phyloP scores from a whole-genome alignment of 768 basidiomycete species.

The Mrakia frigida region DNA sequence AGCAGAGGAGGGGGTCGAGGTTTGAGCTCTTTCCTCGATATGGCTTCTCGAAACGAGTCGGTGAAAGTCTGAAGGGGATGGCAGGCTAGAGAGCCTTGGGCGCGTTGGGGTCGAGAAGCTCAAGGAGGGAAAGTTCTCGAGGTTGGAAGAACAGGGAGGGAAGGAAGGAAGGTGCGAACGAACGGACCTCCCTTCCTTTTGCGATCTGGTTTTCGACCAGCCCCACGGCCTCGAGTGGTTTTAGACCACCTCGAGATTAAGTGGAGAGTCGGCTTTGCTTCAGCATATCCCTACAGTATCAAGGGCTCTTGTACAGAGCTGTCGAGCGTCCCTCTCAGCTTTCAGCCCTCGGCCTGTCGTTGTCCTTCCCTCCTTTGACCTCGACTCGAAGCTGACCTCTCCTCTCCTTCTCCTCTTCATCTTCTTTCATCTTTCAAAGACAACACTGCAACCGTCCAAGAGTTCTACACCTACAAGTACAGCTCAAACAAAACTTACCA shows the following conservation, averaged over 20 bases:
- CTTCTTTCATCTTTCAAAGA: background rate
- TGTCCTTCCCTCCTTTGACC: background rate
- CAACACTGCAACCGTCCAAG: conserved; percentile 20
- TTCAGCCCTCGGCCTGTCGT: background rate
- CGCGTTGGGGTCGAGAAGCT: no score
- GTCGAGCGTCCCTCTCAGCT: no score
- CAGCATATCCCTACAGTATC: no score
- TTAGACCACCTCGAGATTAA: no score
- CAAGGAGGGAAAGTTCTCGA: background rate
- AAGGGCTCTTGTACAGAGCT: no score
- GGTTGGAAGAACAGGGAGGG: background rate
- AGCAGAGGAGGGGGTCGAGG: no score
- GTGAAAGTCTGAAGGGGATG: no score
- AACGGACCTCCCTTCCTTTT: background rate
- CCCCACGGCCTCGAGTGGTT: background rate
- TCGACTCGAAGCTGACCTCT: background rate
- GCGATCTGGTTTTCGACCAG: background rate
- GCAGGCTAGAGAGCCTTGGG: no score
- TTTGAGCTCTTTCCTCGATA: no score
- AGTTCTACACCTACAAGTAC: conserved; percentile 30
- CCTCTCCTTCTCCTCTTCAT: background rate
- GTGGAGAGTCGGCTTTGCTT: no score
- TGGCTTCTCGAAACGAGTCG: no score
- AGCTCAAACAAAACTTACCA: conserved; percentile 7
- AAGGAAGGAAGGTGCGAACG: background rate